Base-by-base conservation (phyloP, 2,329 filamentous ascomycete species). In the Cladophialophora chaetospira region DNA sequence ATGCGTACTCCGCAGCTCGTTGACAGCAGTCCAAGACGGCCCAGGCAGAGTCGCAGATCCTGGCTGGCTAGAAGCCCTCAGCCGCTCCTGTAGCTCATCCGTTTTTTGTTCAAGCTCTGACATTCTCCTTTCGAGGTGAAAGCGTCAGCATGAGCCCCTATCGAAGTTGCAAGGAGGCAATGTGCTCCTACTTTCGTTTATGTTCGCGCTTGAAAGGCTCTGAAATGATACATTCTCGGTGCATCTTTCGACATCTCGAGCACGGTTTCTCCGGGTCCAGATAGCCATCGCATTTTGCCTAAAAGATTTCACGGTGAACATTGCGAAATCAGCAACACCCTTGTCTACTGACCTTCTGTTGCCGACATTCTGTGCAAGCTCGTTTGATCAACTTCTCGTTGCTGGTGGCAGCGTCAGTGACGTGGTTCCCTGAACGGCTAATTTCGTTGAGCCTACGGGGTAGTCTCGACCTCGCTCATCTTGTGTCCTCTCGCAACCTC, bases 331-430 rank as follows among this genome's bases (percentile, higher is more conserved):
- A 40, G n/a, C 23, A 31, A n/a, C 2, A 19, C 3, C n/a, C 5
- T 17, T 26, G 10, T 35, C 45, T 26, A 53, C 55, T 17, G 33
- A 58, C 60, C 49, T 76, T 76, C 61, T 76, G 74, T 59, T 76
- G 74, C 35, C 73, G 67, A 63, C 74, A 76, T 62, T 75, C 71
- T 1, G 73, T 75, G 56, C 73, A 76, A 4, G 73, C 73, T 58
- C 73, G 74, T 62, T 74, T 74, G 35, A 67, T 66, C 19, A 55
- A 29, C 57, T 68, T 63, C 25, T 36, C 46, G 6, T 61, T 53
- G 10, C 28, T 58, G 25, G 55, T 63, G 40, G 31, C 26, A 4
- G 23, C 10, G n/a, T 10, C 25, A 10, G 21, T 55, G 11, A 38
- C 4, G 29, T 5, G 4, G 13, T 43, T 6, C 23, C 28, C 15